These are phyloP conservation scores for Lophium mytilinum DNA, from an alignment of 495 filamentous ascomycete genomes.

Conservation along the genomic window DNA sequence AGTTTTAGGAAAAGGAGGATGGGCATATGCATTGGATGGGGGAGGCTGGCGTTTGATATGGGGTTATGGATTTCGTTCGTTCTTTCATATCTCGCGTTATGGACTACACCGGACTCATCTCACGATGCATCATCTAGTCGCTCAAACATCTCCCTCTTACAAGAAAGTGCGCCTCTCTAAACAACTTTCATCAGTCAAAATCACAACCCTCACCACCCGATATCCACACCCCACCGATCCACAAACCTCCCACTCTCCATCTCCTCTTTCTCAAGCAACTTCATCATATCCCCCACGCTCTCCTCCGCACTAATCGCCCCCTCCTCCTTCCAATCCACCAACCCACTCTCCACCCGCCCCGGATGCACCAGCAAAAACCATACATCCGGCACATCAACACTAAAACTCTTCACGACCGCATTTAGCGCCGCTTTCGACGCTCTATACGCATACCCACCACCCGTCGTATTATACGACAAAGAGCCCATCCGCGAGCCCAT, in stretches of 20 bases:
- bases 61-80: neutral
- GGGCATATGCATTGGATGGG: neutral
- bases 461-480: constrained; percentile 46
- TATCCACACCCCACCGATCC: constrained; percentile 33
- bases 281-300: constrained; percentile 31
- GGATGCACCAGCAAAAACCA: constrained; percentile 36
- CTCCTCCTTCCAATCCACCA: constrained; percentile 36
- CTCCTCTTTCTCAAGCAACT: constrained; percentile 24
- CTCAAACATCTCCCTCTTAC: neutral
- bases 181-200: neutral
- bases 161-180: neutral
- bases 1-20: constrained; percentile 7
- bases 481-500: constrained; percentile 37
- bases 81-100: no score
- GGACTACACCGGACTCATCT: no score
- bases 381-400: constrained; percentile 33
- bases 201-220: constrained; percentile 29
- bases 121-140: no score
- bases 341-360: constrained; percentile 37
- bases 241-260: constrained; percentile 31
- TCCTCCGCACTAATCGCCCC: constrained; percentile 35
- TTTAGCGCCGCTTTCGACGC: constrained; percentile 55
- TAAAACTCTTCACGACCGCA: constrained; percentile 34
- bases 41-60: constrained; percentile 4
- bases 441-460: constrained; percentile 73